phyloP scores from a whole-genome alignment of 805 yeast species.

The Metschnikowia hibisci region DNA sequence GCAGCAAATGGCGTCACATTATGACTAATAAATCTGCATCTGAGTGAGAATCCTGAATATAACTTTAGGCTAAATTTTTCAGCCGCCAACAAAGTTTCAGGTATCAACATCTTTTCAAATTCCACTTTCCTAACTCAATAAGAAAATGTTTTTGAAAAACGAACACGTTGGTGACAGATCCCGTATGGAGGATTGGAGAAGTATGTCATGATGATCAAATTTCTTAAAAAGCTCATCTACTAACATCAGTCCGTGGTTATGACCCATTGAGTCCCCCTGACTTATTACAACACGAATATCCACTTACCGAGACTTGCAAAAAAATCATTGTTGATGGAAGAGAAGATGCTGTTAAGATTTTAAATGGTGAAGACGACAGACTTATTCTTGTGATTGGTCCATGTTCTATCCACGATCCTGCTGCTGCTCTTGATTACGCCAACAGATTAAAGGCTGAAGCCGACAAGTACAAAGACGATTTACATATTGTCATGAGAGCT shows the following conservation, averaged over 20 bases:
- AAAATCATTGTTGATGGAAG: constrained; percentile 74
- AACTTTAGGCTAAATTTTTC: neutral
- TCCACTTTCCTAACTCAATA: neutral
- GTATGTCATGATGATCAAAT: constrained; percentile 29
- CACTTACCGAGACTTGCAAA: constrained; percentile 52
- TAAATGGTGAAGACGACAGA: constrained; percentile 76
- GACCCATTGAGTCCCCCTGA: constrained; percentile 95
- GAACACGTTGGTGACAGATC: constrained; percentile 79
- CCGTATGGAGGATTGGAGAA: constrained; percentile 54
- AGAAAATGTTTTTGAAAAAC: constrained; percentile 76
- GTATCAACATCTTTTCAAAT: neutral
- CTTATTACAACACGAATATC: constrained; percentile 78
- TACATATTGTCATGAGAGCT: constrained; percentile 92
- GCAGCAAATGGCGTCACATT: neutral
- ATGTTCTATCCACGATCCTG: constrained; percentile 91
- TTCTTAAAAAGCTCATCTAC: neutral
- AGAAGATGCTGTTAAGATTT: constrained; percentile 68
- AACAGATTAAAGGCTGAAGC: constrained; percentile 59
- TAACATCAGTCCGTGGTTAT: constrained; percentile 61
- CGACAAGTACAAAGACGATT: constrained; percentile 68
- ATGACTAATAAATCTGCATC: constrained; percentile 4
- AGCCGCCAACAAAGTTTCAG: neutral
- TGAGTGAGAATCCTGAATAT: constrained; percentile 2
- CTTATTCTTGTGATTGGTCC: constrained; percentile 90
- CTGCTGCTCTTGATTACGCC: constrained; percentile 87